Evolutionary conservation across 495 filamentous ascomycete species (phyloP).

Genomic region (Tuber magnatum): DNA sequence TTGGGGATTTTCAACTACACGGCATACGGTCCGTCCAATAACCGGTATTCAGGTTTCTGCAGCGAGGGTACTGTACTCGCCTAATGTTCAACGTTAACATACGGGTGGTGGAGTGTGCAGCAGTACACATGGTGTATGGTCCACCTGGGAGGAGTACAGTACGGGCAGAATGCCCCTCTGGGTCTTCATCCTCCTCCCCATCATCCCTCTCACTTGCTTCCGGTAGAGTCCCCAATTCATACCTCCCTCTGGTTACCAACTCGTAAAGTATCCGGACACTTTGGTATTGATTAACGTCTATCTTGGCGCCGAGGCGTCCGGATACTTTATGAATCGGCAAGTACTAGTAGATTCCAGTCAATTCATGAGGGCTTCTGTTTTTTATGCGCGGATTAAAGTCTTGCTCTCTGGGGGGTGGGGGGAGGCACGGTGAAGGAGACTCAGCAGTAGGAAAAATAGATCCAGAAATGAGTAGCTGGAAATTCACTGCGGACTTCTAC

Average conservation of each 20-base stretch:
- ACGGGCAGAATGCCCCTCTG: not conserved
- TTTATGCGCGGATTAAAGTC: not conserved
- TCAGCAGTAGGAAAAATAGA: not conserved
- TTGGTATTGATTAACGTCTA: no score
- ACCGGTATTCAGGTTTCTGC: no score
- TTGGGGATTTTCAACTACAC: not conserved
- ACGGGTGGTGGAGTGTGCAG: no score
- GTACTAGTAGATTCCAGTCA: not conserved
- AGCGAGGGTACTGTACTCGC: no score
- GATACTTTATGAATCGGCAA: not conserved
- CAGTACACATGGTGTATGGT: no score
- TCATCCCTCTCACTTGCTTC: not conserved
- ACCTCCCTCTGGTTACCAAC: no score
- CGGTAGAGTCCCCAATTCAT: not conserved
- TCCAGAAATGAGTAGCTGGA: not conserved
- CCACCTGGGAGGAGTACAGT: no score
- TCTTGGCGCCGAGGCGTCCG: not conserved
- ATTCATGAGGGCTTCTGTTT: not conserved
- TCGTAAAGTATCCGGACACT: no score
- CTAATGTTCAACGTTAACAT: no score
- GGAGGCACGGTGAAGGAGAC: not conserved
- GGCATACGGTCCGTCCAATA: no score
- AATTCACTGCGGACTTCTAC: not conserved
- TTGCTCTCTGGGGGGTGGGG: not conserved
- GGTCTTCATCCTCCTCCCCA: not conserved